phyloP scores from a whole-genome alignment of 176 grass and related monocot species.

The Ampelocalamus luodianensis region DNA sequence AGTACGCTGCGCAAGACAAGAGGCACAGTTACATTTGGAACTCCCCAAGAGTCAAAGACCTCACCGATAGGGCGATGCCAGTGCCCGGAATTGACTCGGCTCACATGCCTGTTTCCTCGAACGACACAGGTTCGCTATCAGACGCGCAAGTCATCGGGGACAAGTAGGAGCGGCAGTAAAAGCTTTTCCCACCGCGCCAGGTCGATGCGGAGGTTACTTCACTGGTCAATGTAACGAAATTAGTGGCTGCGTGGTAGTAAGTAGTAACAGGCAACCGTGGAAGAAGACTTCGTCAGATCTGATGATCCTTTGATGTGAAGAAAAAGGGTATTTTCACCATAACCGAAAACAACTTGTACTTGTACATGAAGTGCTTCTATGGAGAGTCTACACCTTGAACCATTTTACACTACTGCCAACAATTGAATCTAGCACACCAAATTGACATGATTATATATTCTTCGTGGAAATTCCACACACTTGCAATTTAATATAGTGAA shows the following conservation, averaged over 20 bases:
- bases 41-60: constrained; percentile 20
- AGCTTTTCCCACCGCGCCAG: neutral
- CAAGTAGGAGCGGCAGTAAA: neutral
- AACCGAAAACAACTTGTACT: neutral
- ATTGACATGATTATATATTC: neutral
- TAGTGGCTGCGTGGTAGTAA: neutral
- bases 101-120: neutral
- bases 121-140: neutral
- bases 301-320: neutral
- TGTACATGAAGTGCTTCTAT: neutral
- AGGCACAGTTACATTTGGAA: neutral
- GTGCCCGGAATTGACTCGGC: neutral
- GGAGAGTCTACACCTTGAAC: neutral
- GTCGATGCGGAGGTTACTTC: neutral
- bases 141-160: neutral
- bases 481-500: neutral
- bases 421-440: neutral
- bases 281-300: neutral
- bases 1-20: neutral
- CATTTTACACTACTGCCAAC: neutral
- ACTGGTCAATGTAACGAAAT: neutral
- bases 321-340: neutral
- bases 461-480: neutral
- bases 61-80: neutral
- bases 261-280: neutral